Conservation (phyloP, 1,139 yeast genomes). For the Blastobotrys illinoisensis region DNA sequence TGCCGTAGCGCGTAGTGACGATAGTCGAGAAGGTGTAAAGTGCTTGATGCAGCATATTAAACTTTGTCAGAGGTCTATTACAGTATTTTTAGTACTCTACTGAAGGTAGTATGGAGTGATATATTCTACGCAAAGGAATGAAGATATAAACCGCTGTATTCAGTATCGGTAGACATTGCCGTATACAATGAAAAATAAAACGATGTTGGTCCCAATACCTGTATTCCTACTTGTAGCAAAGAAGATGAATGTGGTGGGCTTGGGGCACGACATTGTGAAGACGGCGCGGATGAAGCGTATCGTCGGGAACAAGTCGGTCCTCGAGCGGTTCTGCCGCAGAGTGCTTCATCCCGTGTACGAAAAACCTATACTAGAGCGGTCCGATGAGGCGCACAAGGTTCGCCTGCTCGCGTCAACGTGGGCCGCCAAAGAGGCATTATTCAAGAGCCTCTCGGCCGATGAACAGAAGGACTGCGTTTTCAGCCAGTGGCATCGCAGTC, state of each 20-base stretch:
- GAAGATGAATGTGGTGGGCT: constrained; percentile 35
- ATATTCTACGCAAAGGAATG: too few relatives aligned
- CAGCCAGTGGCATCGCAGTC: constrained; percentile 52
- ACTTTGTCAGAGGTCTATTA: too few relatives aligned
- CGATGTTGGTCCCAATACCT: neutral
- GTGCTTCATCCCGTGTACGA: constrained; percentile 50
- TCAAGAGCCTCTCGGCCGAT: constrained; percentile 47
- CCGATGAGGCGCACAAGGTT: constrained; percentile 8
- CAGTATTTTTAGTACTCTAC: too few relatives aligned
- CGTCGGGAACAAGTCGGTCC: constrained; percentile 33
- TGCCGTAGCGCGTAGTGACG: too few relatives aligned
- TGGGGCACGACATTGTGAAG: constrained; percentile 61
- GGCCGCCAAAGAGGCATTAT: constrained; percentile 76
- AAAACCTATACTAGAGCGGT: constrained; percentile 35
- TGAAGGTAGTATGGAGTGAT: too few relatives aligned
- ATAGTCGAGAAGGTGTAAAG: too few relatives aligned
- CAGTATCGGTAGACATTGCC: too few relatives aligned
- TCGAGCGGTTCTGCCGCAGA: constrained; percentile 41
- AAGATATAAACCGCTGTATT: too few relatives aligned
- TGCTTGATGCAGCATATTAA: too few relatives aligned
- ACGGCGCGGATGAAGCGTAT: constrained; percentile 46
- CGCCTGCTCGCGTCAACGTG: constrained; percentile 53
- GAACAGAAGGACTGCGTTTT: constrained; percentile 53
- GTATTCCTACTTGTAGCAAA: neutral
- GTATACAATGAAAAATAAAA: neutral